These are phyloP conservation scores for Alternaria brassicicola DNA, from an alignment of 2,329 filamentous ascomycete species.

Conservation along the genomic window DNA sequence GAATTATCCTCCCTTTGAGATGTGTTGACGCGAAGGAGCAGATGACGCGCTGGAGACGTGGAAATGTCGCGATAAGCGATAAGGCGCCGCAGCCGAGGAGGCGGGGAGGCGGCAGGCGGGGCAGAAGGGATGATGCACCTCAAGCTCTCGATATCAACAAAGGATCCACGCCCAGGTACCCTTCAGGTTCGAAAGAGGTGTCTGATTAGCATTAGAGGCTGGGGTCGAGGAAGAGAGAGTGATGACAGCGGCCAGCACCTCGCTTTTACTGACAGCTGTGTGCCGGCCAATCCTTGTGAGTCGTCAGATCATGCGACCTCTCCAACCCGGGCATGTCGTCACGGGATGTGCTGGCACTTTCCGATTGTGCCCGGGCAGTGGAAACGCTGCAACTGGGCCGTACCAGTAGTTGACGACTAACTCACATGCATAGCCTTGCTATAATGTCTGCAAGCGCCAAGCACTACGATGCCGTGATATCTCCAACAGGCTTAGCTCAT, in stretches of 20 bases:
- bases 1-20: conserved; percentile 15
- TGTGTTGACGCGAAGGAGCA: conserved; percentile 12
- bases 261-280: neutral
- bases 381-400: neutral
- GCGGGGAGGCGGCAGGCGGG: conserved; percentile 17
- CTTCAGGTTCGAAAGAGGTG: neutral
- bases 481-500: neutral
- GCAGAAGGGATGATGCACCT: conserved; percentile 7
- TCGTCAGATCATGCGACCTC: conserved; percentile 24
- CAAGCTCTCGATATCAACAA: neutral
- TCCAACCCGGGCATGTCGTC: conserved; percentile 17
- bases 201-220: neutral
- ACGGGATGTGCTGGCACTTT: conserved; percentile 32
- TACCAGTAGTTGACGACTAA: neutral
- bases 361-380: conserved; percentile 13
- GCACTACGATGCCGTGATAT: neutral
- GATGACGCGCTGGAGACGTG: conserved; percentile 30
- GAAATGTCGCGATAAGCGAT: conserved; percentile 28
- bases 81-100: conserved; percentile 31
- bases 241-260: neutral
- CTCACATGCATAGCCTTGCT: neutral
- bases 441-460: neutral
- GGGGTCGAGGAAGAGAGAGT: neutral
- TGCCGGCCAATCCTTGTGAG: conserved; percentile 12
- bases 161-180: neutral